phyloP scores from a whole-genome alignment of 2,329 filamentous ascomycete genomes.

The Leptodontidium sp. region DNA sequence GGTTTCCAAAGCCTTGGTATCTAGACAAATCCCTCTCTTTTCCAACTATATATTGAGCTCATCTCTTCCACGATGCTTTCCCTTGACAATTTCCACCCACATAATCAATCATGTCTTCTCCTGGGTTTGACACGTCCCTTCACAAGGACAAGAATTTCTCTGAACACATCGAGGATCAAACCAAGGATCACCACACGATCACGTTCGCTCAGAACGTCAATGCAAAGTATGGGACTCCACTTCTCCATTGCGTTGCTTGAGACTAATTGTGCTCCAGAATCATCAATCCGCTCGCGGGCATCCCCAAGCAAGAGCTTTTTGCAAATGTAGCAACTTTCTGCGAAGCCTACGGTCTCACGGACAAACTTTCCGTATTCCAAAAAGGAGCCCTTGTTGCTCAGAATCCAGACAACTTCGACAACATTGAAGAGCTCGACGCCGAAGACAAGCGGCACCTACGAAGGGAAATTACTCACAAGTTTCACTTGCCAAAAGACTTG shows the following conservation, averaged over 20 bases:
- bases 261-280: slow-evolving; percentile 50
- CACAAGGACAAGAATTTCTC: slow-evolving; percentile 15
- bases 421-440: slow-evolving; percentile 64
- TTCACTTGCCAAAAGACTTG: slow-evolving; percentile 68
- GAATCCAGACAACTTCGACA: slow-evolving; percentile 69
- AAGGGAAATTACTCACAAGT: slow-evolving; percentile 72
- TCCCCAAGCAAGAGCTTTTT: slow-evolving; percentile 59
- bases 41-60: slow-evolving; percentile 8
- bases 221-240: slow-evolving; percentile 18
- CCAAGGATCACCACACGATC: slow-evolving; percentile 16
- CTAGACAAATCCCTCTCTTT: not conserved
- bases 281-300: slow-evolving; percentile 63
- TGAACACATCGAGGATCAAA: slow-evolving; percentile 23
- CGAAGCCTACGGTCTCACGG: slow-evolving; percentile 62
- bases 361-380: slow-evolving; percentile 66
- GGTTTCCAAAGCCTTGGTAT: not conserved
- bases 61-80: not conserved
- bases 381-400: slow-evolving; percentile 80
- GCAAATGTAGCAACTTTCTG: slow-evolving; percentile 67
- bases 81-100: not conserved
- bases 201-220: slow-evolving; percentile 24
- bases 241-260: slow-evolving; percentile 20
- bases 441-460: slow-evolving; percentile 67
- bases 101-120: not conserved
- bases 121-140: not conserved